Evolutionary conservation across 768 basidiomycete species (phyloP), one percentile per base, ranked within the genome.

Genomic region (Udeniomyces megalosporus): DNA sequence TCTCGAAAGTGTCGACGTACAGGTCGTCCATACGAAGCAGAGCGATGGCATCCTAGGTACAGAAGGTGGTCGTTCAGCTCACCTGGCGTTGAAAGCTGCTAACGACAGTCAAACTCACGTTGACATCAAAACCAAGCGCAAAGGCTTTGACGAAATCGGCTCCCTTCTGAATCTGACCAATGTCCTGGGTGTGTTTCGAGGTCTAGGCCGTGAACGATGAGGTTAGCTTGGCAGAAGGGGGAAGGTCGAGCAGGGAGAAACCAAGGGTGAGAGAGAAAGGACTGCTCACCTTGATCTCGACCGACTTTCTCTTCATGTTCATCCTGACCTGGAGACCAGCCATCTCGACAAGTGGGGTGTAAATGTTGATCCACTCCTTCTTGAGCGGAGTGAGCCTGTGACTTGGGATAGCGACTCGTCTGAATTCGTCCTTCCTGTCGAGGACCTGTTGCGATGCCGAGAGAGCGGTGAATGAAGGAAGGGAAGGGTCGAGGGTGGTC

Each of bases 361-460:
- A 96, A 62, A 96, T 83, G 71, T 86, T 87, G 54, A 93, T 78
- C 92, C 92, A 96, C 67, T 95, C 91, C 71, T 86, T 88, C 76
- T 95, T 93, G 58, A 97, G 74, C 2, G 95, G 95, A 11, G 91
- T 90, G 88, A 96, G 92, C 56, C 95, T 82, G 73, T 99, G 95
- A 10, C 90, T 90, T 14, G 95, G 95, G 72, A 99, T 86, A 12
- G 88, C 78, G 70, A 99, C 82, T 58, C 88, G 80, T 71, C 93
- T 78, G n/a, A 80, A 82, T 74, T 97, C 93, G 4, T 64, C 63
- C 63, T 63, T 63, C 48, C 48, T 58, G 58, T 52, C 57, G 42
- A 64, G 57, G 17, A 60, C 50, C 38, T 86, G 60, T 48, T 62
- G 55, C 31, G 42, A 67, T 54, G 57, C 69, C 51, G 14, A 63